Percentiles rank a stretch among this genome's conserved stretches.
These are phyloP conservation scores for Quillaja saponaria DNA, from an alignment of 306 rosid species.

Conservation along the genomic window DNA sequence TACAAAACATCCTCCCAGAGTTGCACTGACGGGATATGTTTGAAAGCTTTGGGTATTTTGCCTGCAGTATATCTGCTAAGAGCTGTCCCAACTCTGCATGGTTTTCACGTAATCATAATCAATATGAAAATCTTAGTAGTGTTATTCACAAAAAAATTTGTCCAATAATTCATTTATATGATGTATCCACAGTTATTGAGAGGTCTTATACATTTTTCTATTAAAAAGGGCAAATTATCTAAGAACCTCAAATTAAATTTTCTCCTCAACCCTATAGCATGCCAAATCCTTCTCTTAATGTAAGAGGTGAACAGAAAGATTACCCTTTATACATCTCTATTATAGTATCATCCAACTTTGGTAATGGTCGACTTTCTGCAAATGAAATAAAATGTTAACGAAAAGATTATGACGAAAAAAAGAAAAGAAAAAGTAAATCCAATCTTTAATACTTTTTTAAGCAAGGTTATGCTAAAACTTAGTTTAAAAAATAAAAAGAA, in stretches of 20 bases:
- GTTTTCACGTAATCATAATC: neutral
- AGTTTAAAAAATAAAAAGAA: too few relatives aligned
- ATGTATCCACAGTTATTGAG: too few relatives aligned
- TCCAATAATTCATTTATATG: too few relatives aligned
- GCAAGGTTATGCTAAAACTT: neutral
- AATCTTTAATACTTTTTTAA: constrained; percentile 1
- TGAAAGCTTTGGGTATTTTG: constrained; percentile 76
- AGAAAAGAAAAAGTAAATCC: neutral
- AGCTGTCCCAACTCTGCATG: constrained; percentile 63
- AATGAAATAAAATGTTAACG: constrained; percentile 19
- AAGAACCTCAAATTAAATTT: constrained; percentile 5
- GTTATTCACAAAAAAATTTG: too few relatives aligned
- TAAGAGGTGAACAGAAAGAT: constrained; percentile 14
- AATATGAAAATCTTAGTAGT: too few relatives aligned
- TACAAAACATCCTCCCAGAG: constrained; percentile 84
- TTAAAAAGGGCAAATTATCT: constrained; percentile 10
- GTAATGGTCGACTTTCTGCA: constrained; percentile 68
- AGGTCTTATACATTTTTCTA: too few relatives aligned
- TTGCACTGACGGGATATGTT: constrained; percentile 66
- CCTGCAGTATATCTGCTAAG: constrained; percentile 73
- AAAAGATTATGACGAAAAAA: neutral
- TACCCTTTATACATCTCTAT: constrained; percentile 80
- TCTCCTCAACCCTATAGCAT: neutral
- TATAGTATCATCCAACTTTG: constrained; percentile 65
- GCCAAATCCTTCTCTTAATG: constrained; percentile 1